Evolutionary conservation across 2,329 filamentous ascomycete genomes (phyloP).

Genomic region (Aureobasidium pullulans): DNA sequence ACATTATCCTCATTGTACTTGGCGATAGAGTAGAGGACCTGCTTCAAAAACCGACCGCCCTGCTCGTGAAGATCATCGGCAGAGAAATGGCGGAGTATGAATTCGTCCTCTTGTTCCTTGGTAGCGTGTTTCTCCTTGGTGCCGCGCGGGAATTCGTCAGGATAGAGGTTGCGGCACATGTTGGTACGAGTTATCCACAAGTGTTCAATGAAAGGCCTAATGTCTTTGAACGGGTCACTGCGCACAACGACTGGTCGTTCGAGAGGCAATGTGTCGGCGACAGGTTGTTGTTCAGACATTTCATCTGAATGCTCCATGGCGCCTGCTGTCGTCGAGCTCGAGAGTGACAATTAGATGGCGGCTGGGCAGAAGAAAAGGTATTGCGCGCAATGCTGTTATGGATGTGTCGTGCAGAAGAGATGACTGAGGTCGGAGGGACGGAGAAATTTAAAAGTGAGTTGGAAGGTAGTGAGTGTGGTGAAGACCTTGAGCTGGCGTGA

Average conservation of each 20-base stretch:
- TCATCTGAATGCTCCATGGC: not conserved
- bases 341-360: not conserved
- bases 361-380: too few relatives aligned
- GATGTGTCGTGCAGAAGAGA: not conserved
- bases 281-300: not conserved
- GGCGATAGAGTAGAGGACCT: slow-evolving; percentile 26
- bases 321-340: not conserved
- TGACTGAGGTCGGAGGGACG: not conserved
- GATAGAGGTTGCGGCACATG: slow-evolving; percentile 24
- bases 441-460: not conserved
- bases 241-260: slow-evolving; percentile 22
- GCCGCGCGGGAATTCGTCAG: slow-evolving; percentile 26
- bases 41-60: slow-evolving; percentile 28
- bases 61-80: slow-evolving; percentile 23
- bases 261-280: not conserved
- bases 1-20: slow-evolving; percentile 24
- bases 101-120: slow-evolving; percentile 25
- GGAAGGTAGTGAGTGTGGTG: too few relatives aligned
- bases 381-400: not conserved
- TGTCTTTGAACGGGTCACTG: slow-evolving; percentile 23
- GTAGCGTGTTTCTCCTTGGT: slow-evolving; percentile 14
- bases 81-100: slow-evolving; percentile 23
- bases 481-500: not conserved
- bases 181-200: slow-evolving; percentile 21
- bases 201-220: slow-evolving; percentile 23